These are phyloP conservation scores for Gonapodya sp. DNA, from an alignment of 192 early-diverging fungal genomes.

Conservation along the genomic window DNA sequence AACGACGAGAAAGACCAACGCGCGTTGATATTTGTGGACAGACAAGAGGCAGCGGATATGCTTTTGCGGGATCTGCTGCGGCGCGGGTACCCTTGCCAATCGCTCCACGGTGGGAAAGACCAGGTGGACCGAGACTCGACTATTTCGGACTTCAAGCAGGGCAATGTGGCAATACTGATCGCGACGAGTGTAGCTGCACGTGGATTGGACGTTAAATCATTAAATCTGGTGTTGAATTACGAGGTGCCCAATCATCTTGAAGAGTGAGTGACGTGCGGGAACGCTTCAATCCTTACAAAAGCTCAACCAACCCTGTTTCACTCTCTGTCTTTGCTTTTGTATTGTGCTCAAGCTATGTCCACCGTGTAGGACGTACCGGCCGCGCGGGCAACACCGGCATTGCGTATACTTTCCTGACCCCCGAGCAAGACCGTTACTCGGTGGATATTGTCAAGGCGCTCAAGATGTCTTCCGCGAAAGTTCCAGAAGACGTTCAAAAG, in stretches of 20 bases:
- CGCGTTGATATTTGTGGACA: constrained; percentile 86
- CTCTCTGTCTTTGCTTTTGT: no score
- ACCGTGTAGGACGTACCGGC: constrained; percentile 95
- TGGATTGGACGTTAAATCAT: constrained; percentile 87
- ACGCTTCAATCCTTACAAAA: background rate
- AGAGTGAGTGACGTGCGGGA: constrained; percentile 51
- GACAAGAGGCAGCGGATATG: constrained; percentile 89
- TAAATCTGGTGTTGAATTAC: constrained; percentile 90
- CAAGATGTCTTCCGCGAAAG: constrained; percentile 58
- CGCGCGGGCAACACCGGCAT: constrained; percentile 96
- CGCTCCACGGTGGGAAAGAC: constrained; percentile 92
- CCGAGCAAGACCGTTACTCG: constrained; percentile 88
- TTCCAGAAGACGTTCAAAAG: constrained; percentile 67
- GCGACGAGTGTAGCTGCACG: constrained; percentile 95
- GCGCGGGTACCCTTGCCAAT: constrained; percentile 76
- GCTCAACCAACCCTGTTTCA: background rate
- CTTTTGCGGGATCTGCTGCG: constrained; percentile 73
- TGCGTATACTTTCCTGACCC: constrained; percentile 91
- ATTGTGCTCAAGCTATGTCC: constrained; percentile 85
- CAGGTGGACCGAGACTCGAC: constrained; percentile 85
- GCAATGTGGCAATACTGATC: constrained; percentile 79
- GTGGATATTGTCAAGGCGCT: constrained; percentile 84
- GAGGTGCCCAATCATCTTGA: constrained; percentile 98
- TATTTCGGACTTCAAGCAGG: constrained; percentile 88
- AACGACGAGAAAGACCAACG: constrained; percentile 52